Percentiles rank a stretch among this genome's conserved stretches.
These are phyloP conservation scores for Pholiota adiposa DNA, from an alignment of 1,284 basidiomycete genomes.

Conservation along the genomic window DNA sequence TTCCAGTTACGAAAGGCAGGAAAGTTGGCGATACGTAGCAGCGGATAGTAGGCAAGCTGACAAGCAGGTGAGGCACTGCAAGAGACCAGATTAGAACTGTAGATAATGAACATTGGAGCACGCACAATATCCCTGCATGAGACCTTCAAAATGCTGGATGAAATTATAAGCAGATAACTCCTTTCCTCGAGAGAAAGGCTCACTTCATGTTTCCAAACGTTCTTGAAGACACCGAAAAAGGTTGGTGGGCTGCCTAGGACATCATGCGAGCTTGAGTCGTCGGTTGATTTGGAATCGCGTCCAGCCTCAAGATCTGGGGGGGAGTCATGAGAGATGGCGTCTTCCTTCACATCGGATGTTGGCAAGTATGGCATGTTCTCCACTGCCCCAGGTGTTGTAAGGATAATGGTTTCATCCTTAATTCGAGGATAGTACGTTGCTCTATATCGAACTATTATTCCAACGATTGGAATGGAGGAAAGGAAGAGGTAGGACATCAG, in stretches of 20 bases:
- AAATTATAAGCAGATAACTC: not conserved
- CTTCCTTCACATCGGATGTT: not conserved
- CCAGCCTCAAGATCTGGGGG: not conserved
- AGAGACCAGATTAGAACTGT: not conserved
- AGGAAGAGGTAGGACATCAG: not conserved
- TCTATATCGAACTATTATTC: slow-evolving; percentile 17
- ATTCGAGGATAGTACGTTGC: slow-evolving; percentile 10
- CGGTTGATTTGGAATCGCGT: not conserved
- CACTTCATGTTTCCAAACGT: slow-evolving; percentile 17
- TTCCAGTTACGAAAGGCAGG: not conserved
- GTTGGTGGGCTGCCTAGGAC: not conserved
- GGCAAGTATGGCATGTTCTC: not conserved
- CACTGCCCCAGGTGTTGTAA: not conserved
- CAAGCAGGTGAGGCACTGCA: slow-evolving; percentile 11
- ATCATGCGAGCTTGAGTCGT: not conserved
- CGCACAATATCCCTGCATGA: slow-evolving; percentile 17
- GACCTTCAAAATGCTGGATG: slow-evolving; percentile 12
- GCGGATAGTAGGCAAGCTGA: slow-evolving; percentile 7
- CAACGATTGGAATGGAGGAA: slow-evolving; percentile 1
- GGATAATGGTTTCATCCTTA: not conserved
- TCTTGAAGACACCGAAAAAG: slow-evolving; percentile 9
- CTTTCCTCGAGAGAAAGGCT: not conserved
- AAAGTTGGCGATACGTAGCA: slow-evolving; percentile 15
- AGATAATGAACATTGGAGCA: not conserved
- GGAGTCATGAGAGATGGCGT: not conserved